Base-by-base conservation (phyloP, 163 green algal genomes). In the Chlorella variabilis region DNA sequence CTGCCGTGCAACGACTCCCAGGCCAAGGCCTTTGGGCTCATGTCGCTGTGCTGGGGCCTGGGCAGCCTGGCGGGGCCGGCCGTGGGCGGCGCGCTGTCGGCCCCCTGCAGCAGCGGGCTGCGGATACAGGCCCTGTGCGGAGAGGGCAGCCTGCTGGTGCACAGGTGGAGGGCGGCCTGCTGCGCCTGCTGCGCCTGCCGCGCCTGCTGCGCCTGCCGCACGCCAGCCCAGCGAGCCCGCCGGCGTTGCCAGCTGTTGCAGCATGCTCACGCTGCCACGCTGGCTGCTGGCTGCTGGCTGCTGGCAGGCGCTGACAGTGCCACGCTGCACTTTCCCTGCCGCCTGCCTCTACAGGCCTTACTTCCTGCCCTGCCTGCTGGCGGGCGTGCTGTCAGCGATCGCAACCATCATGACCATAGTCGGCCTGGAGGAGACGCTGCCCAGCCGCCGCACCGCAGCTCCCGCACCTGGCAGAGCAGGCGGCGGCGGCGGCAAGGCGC, bases 351-450 rank as follows among this genome's bases (percentile, higher is more conserved):
- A 65, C 81, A 91, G 87, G 75, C 86, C 86, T 0, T 92, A 86
- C 74, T 74, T 92, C 6, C 77, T 91, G 42, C 88, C 88, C 29
- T 91, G 86, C 71, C 54, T 91, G n/a, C 38, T 83, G 36, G 82
- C 85, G 1, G 81, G 56, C 1, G 8, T 78, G 6, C 34, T 90
- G 9, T 84, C 74, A 0, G 65, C 77, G 0, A 1, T 87, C n/a
- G 86, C 84, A 15, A 56, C 82, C 0, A 33, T 83, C 3, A 56
- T 84, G 29, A 80, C 68, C 17, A 33, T 79, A 3, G 75, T 85
- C 2, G 36, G 81, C 48, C 61, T 92, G 27, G 56, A 77, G 0
- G 88, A 92, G 45, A 90, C 88, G 3, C 71, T 90, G 59, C 86
- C 84, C 31, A 77, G 62, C 75, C 39, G 59, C 27, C 75, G 59